Evolutionary conservation across 108 stramenopile genomes (phyloP).

Genomic region (Epithemia pelagica): DNA sequence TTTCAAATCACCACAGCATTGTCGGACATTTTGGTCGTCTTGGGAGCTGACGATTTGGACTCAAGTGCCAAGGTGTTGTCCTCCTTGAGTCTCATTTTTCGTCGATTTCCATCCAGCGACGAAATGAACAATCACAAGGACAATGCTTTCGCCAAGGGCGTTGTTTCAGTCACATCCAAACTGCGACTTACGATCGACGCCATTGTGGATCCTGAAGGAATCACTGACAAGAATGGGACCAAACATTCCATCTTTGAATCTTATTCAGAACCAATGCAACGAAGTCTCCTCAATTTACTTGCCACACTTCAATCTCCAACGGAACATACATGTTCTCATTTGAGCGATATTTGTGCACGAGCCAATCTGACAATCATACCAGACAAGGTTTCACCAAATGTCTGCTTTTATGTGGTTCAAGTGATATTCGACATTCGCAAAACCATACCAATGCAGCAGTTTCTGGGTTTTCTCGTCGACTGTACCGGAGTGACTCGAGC

Average conservation of each 20-base stretch:
- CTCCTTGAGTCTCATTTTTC: background rate
- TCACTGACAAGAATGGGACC: background rate
- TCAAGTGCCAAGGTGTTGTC: background rate
- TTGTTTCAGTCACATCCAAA: background rate
- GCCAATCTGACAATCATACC: background rate
- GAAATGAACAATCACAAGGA: background rate
- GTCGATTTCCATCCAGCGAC: background rate
- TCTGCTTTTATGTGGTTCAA: conserved; percentile 29
- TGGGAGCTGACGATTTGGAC: background rate
- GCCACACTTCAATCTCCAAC: background rate
- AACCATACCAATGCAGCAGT: conserved; percentile 48
- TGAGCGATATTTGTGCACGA: background rate
- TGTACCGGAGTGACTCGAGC: conserved; percentile 21
- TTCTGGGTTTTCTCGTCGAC: conserved; percentile 46
- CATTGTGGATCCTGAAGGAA: background rate
- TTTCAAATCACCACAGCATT: background rate
- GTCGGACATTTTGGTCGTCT: background rate
- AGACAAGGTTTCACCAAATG: background rate
- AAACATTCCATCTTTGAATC: background rate
- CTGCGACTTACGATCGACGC: background rate
- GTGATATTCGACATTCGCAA: conserved; percentile 45
- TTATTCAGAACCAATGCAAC: background rate
- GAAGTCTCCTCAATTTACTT: background rate
- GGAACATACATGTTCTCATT: background rate
- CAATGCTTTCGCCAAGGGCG: background rate